These are phyloP conservation scores for Primulina huaijiensis DNA, from an alignment of 257 asterid species.

Conservation along the genomic window DNA sequence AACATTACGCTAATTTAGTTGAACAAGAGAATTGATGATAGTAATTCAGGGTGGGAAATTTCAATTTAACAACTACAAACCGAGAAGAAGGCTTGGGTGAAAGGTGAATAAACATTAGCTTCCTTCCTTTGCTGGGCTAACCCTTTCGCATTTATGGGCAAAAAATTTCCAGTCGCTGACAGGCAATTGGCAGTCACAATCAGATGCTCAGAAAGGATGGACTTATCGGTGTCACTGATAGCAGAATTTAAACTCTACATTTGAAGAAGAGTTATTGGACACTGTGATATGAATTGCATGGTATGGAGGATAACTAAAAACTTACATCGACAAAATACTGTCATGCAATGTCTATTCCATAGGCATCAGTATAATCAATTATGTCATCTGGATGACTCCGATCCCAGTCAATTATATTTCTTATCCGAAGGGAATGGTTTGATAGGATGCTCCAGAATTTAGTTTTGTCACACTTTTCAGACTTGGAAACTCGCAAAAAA, in stretches of 20 bases:
- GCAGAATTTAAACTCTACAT: slow-evolving; percentile 78
- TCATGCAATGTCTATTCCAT: slow-evolving; percentile 70
- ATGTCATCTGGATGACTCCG: slow-evolving; percentile 89
- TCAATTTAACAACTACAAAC: slow-evolving; percentile 42
- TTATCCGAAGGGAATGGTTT: slow-evolving; percentile 54
- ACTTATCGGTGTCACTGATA: slow-evolving; percentile 66
- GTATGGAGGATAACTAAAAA: slow-evolving; percentile 20
- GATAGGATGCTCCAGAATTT: slow-evolving; percentile 67
- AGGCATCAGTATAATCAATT: slow-evolving; percentile 54
- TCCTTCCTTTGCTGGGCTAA: slow-evolving; percentile 75
- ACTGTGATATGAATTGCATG: not conserved
- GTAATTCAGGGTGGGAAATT: slow-evolving; percentile 3
- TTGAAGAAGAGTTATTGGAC: slow-evolving; percentile 29
- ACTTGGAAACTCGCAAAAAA: slow-evolving; percentile 59
- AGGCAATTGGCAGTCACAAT: slow-evolving; percentile 72
- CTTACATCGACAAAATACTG: slow-evolving; percentile 67
- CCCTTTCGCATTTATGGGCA: slow-evolving; percentile 69
- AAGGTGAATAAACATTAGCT: slow-evolving; percentile 54
- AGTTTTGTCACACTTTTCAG: slow-evolving; percentile 56
- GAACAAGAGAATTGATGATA: slow-evolving; percentile 18
- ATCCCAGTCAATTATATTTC: slow-evolving; percentile 82
- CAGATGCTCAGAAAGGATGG: slow-evolving; percentile 74
- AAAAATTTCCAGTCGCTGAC: slow-evolving; percentile 75
- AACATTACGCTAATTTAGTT: slow-evolving; percentile 12
- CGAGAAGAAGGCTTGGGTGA: slow-evolving; percentile 74